Percentiles rank a stretch among this genome's conserved stretches.
Evolutionary conservation across 768 basidiomycete genomes (phyloP).

Genomic region (Baorangia bicolor): DNA sequence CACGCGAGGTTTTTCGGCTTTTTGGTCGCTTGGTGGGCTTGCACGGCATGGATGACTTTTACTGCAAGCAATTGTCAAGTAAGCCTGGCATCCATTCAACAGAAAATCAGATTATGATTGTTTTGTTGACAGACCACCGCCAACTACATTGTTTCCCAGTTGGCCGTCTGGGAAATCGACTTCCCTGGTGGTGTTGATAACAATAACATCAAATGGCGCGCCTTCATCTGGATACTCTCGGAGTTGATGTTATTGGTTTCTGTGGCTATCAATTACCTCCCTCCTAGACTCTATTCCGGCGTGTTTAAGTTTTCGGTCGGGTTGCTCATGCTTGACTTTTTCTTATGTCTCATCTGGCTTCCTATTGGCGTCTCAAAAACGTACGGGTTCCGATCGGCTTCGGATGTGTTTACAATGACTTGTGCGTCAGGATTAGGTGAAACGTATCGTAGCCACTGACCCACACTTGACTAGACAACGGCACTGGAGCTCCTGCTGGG

Average conservation of each 20-base stretch:
- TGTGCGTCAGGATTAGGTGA: conserved; percentile 51
- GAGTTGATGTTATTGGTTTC: conserved; percentile 69
- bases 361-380: conserved; percentile 88
- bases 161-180: conserved; percentile 74
- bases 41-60: conserved; percentile 97
- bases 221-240: conserved; percentile 80
- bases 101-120: not conserved
- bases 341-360: conserved; percentile 88
- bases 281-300: conserved; percentile 67
- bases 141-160: conserved; percentile 85
- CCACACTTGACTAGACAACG: conserved; percentile 59
- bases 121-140: conserved; percentile 63
- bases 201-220: conserved; percentile 81
- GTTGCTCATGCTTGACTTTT: conserved; percentile 82
- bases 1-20: conserved; percentile 87
- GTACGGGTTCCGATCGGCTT: conserved; percentile 83
- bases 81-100: conserved; percentile 12
- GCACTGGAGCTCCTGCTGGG: conserved; percentile 78
- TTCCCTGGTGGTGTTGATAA: conserved; percentile 78
- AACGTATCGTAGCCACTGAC: not conserved
- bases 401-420: conserved; percentile 80
- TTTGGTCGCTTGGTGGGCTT: conserved; percentile 90
- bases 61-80: conserved; percentile 87
- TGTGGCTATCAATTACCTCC: conserved; percentile 83
- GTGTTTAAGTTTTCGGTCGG: conserved; percentile 76